Percentiles rank a stretch among this genome's conserved stretches.
phyloP scores from a whole-genome alignment of 441 rosid species.

The Adansonia madagascariensis region DNA sequence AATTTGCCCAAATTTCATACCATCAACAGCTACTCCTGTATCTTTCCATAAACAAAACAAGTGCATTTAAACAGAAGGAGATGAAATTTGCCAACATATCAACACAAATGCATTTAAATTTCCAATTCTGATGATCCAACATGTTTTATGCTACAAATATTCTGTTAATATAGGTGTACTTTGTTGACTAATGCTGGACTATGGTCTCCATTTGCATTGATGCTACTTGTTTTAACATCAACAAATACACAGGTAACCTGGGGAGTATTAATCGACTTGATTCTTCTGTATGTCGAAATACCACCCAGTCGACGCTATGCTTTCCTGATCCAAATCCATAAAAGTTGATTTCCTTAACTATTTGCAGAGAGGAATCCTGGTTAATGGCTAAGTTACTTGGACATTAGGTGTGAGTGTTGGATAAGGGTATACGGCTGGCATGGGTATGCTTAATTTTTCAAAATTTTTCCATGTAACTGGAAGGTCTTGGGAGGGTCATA shows the following conservation, averaged over 20 bases:
- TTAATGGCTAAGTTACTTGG: not conserved
- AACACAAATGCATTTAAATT: too few species aligned
- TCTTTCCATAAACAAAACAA: slow-evolving; percentile 25
- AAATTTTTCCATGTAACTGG: too few species aligned
- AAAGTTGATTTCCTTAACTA: slow-evolving; percentile 48
- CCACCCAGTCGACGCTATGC: slow-evolving; percentile 73
- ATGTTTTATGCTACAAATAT: slow-evolving; percentile 13
- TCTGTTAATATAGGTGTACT: slow-evolving; percentile 18
- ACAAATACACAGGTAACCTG: slow-evolving; percentile 55
- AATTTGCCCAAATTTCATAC: slow-evolving; percentile 50
- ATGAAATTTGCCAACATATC: not conserved
- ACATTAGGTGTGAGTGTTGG: too few species aligned
- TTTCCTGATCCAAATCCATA: slow-evolving; percentile 85
- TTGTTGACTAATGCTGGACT: slow-evolving; percentile 66
- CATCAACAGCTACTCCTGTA: slow-evolving; percentile 38
- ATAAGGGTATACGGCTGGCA: too few species aligned
- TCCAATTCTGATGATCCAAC: not conserved
- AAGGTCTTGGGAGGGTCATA: too few species aligned
- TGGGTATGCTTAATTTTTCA: too few species aligned
- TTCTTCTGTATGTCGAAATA: slow-evolving; percentile 38
- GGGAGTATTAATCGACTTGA: slow-evolving; percentile 60
- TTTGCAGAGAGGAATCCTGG: slow-evolving; percentile 20
- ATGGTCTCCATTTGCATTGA: slow-evolving; percentile 80
- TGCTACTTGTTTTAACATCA: slow-evolving; percentile 46
- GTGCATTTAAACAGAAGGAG: not conserved